phyloP scores from a whole-genome alignment of 2,329 filamentous ascomycete genomes.

The Tolypocladium endophyticum region DNA sequence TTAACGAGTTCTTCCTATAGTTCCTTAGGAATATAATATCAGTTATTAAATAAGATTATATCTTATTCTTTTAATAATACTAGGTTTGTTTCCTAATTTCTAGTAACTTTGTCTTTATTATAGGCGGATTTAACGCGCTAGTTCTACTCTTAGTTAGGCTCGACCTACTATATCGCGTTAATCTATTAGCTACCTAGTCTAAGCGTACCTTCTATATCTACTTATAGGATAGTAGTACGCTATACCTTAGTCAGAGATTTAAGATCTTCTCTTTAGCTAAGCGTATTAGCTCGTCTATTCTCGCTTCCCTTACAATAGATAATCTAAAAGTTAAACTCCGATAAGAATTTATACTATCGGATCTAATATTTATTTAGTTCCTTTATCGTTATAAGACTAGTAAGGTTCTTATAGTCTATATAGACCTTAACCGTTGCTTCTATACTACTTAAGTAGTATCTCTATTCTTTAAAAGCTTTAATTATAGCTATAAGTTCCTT shows the following conservation, averaged over 20 bases:
- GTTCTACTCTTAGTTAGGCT: too few relatives aligned
- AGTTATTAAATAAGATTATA: too few relatives aligned
- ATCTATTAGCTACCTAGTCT: too few relatives aligned
- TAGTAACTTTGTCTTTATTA: not conserved
- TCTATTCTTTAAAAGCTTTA: conserved; percentile 13
- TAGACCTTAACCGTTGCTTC: conserved; percentile 9
- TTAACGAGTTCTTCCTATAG: not conserved
- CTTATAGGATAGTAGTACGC: not conserved
- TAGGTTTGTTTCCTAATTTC: too few relatives aligned
- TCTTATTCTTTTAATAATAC: not conserved
- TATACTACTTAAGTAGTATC: conserved; percentile 8
- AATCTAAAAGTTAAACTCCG: conserved; percentile 11
- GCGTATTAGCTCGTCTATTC: not conserved
- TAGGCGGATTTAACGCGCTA: too few relatives aligned
- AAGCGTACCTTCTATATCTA: not conserved
- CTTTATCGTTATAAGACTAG: conserved; percentile 8
- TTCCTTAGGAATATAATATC: too few relatives aligned
- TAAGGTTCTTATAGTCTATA: conserved; percentile 12
- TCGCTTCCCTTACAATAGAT: not conserved
- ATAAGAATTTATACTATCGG: not conserved
- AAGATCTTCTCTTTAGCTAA: not conserved
- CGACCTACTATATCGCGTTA: too few relatives aligned
- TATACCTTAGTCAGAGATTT: not conserved
- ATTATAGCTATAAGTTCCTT: conserved; percentile 13
- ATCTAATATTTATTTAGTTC: conserved; percentile 3